Base-by-base conservation (phyloP, 805 yeast genomes). In the Kodamaea jinghongensis region DNA sequence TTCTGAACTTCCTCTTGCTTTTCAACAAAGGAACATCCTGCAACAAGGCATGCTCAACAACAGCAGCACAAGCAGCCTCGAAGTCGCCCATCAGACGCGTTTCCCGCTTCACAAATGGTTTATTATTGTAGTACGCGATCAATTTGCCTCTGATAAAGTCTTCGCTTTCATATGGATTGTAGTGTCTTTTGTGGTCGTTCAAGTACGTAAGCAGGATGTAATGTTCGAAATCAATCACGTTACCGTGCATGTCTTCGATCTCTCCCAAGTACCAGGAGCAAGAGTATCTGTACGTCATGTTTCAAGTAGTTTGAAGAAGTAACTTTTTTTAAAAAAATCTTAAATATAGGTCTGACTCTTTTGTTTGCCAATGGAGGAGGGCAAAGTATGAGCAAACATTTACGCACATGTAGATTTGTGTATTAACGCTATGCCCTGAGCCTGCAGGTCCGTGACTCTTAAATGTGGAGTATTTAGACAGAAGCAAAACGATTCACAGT, bases 251-350 rank as follows among this genome's bases (percentile, higher is more conserved):
- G 12, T 35, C 31, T 17, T 28, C 12, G 27, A 35, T 16, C 16
- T 35, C 38, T 11, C 38, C 38, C 33, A 35, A 35, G 33, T 28
- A 35, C 38, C 38, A 35, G 17, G 38, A 35, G 16, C 20, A 17
- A 2, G 27, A 17, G 27, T 35, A 26, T 20, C 26, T 34, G 30
- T 27, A 34, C 9, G 22, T 25, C 37, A 34, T 34, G 8, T 6
- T 20, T 20, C 8, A 20, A 20, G n/a, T n/a, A n/a, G n/a, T n/a
- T n/a, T n/a, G n/a, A n/a, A n/a, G n/a, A n/a, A n/a, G n/a, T n/a
- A n/a, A n/a, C n/a, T n/a, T n/a, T n/a, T n/a, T n/a, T n/a, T n/a
- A n/a, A n/a, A n/a, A n/a, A n/a, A n/a, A n/a, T n/a, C n/a, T n/a
- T n/a, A n/a, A n/a, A n/a, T n/a, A n/a, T n/a, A n/a, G n/a, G n/a